phyloP scores from a whole-genome alignment of 2,329 filamentous ascomycete genomes.

The Alternaria postmessia region DNA sequence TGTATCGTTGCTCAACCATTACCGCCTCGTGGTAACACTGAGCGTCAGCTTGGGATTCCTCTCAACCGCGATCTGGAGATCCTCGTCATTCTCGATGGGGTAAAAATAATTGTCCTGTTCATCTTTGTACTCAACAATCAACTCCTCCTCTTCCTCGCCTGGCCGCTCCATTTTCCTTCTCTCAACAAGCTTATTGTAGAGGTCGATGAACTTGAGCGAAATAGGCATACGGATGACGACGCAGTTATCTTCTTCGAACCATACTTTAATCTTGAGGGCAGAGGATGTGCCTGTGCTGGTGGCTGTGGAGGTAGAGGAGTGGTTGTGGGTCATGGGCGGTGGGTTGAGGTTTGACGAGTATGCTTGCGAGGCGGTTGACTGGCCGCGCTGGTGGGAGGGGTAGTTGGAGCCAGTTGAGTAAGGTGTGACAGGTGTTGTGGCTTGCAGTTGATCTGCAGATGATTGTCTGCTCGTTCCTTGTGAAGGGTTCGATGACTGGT shows the following conservation, averaged over 20 bases:
- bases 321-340: conserved; percentile 50
- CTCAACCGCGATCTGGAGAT: conserved; percentile 80
- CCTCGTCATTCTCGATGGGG: conserved; percentile 78
- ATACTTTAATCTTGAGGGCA: conserved; percentile 88
- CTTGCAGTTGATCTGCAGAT: conserved; percentile 50
- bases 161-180: conserved; percentile 74
- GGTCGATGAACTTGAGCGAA: conserved; percentile 77
- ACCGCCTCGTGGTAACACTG: conserved; percentile 46
- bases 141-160: conserved; percentile 65
- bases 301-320: conserved; percentile 46
- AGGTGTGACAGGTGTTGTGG: conserved; percentile 46
- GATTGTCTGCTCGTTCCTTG: conserved; percentile 49
- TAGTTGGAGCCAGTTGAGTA: conserved; percentile 48
- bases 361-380: conserved; percentile 42
- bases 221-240: conserved; percentile 89
- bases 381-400: conserved; percentile 55
- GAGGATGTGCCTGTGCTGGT: conserved; percentile 42
- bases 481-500: conserved; percentile 48
- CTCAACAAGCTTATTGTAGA: conserved; percentile 85
- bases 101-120: conserved; percentile 79
- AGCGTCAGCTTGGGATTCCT: conserved; percentile 88
- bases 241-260: conserved; percentile 83
- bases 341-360: conserved; percentile 42
- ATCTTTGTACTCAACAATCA: conserved; percentile 86
- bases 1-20: background rate